Evolutionary conservation across 164 flowering plant species (phyloP).

Genomic region (Macadamia tetraphylla): DNA sequence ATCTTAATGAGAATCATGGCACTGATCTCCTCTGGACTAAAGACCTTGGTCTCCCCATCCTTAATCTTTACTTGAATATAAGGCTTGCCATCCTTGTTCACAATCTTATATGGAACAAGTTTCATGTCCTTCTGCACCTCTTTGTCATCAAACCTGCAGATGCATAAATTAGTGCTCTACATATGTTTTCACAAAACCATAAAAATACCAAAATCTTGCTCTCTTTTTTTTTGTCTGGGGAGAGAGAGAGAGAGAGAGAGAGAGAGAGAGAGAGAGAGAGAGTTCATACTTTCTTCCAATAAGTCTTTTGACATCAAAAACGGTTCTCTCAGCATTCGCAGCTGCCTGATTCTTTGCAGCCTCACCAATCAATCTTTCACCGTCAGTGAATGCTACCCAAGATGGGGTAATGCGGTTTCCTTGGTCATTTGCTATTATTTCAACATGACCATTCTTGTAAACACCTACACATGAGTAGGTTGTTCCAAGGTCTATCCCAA

Average conservation of each 20-base stretch:
- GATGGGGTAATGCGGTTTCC: constrained; percentile 90
- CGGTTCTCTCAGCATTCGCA: constrained; percentile 63
- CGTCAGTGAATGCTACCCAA: constrained; percentile 82
- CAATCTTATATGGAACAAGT: constrained; percentile 77
- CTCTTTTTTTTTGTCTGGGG: too few relatives aligned
- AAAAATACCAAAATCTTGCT: background rate
- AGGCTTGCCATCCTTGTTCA: constrained; percentile 87
- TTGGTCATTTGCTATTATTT: constrained; percentile 89
- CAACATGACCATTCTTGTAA: constrained; percentile 79
- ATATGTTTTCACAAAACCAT: background rate
- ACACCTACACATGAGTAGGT: constrained; percentile 93
- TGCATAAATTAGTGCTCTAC: background rate
- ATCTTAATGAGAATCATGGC: constrained; percentile 83
- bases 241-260: background rate
- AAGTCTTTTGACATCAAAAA: constrained; percentile 81
- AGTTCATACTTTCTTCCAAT: constrained; percentile 68
- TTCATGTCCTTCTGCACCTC: constrained; percentile 91
- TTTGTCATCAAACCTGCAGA: constrained; percentile 75
- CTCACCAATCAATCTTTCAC: constrained; percentile 80
- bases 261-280: background rate
- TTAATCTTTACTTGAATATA: constrained; percentile 70
- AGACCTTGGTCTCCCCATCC: constrained; percentile 81
- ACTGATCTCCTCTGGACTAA: constrained; percentile 91
- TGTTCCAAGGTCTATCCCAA: constrained; percentile 84
- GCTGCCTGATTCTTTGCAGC: constrained; percentile 91